Percentiles rank a stretch among this genome's conserved stretches.
Evolutionary conservation across 306 rosid genomes (phyloP).

Genomic region (Morella rubra): DNA sequence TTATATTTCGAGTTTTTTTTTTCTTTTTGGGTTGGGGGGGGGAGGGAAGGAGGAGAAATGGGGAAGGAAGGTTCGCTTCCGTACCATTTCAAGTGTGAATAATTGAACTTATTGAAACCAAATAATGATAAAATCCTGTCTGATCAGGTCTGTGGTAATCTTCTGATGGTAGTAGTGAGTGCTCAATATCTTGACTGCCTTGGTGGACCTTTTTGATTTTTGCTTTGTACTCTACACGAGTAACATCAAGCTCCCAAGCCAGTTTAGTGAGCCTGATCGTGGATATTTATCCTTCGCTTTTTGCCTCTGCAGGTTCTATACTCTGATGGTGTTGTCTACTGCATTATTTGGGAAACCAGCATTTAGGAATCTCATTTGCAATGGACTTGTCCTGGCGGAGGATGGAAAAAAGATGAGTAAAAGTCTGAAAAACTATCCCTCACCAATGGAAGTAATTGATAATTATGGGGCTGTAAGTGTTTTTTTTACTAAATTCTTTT

Average conservation of each 20-base stretch:
- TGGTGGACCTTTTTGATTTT: not conserved
- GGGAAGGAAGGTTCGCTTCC: too few species aligned
- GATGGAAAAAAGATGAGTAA: slow-evolving; percentile 99
- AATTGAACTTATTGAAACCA: not conserved
- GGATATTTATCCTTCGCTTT: slow-evolving; percentile 23
- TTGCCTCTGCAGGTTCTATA: slow-evolving; percentile 77
- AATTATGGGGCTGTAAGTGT: slow-evolving; percentile 85
- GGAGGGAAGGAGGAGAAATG: too few species aligned
- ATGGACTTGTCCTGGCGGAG: slow-evolving; percentile 95
- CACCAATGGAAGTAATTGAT: slow-evolving; percentile 83
- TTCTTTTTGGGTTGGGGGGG: too few species aligned
- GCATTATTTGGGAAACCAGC: slow-evolving; percentile 93
- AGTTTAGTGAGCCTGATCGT: slow-evolving; percentile 9
- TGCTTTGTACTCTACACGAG: not conserved
- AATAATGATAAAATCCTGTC: not conserved
- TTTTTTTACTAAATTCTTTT: slow-evolving; percentile 9
- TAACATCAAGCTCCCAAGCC: not conserved
- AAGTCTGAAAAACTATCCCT: slow-evolving; percentile 89
- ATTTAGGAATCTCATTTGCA: slow-evolving; percentile 91
- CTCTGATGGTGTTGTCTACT: slow-evolving; percentile 92
- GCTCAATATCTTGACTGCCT: not conserved
- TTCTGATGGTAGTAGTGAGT: slow-evolving; percentile 1
- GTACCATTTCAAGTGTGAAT: not conserved
- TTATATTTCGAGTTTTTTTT: too few species aligned
- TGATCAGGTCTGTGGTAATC: not conserved